These are phyloP conservation scores for Euphorbia celastroides DNA, from an alignment of 441 rosid species.

Conservation along the genomic window DNA sequence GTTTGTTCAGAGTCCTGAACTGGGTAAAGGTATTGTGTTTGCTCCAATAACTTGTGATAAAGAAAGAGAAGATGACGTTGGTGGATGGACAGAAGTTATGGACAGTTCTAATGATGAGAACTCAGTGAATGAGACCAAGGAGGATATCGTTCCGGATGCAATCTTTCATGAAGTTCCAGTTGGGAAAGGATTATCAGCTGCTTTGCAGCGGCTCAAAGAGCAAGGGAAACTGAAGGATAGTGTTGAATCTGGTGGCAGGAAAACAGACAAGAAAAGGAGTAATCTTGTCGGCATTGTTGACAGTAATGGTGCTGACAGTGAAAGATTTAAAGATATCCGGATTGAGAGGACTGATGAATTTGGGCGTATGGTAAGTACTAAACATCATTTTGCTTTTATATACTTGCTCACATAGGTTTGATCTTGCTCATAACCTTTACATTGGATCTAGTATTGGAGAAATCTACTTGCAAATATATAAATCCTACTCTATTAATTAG, in stretches of 20 bases:
- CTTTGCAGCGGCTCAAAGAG: constrained; percentile 72
- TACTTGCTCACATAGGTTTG: no score
- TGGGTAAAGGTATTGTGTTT: constrained; percentile 56
- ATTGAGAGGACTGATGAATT: constrained; percentile 67
- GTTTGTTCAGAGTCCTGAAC: constrained; percentile 89
- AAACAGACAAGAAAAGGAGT: constrained; percentile 99
- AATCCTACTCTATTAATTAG: no score
- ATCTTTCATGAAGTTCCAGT: constrained; percentile 54
- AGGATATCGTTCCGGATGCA: constrained; percentile 50
- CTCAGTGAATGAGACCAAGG: no score
- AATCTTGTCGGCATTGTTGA: constrained; percentile 84
- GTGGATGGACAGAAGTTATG: constrained; percentile 56
- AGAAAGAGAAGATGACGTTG: constrained; percentile 48
- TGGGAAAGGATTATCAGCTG: constrained; percentile 70
- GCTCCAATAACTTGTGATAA: constrained; percentile 47
- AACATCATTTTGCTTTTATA: no score
- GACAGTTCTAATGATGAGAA: not conserved
- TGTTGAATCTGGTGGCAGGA: constrained; percentile 96
- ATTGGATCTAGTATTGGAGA: not conserved
- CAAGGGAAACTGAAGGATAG: constrained; percentile 90
- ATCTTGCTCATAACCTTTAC: no score
- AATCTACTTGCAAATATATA: no score
- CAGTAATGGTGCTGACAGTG: constrained; percentile 31
- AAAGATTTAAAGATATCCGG: constrained; percentile 67
- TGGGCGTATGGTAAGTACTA: no score